Percentiles rank a stretch among this genome's conserved stretches.
These are phyloP conservation scores for Wickerhamiella kazuoi DNA, from an alignment of 805 yeast species.

Conservation along the genomic window DNA sequence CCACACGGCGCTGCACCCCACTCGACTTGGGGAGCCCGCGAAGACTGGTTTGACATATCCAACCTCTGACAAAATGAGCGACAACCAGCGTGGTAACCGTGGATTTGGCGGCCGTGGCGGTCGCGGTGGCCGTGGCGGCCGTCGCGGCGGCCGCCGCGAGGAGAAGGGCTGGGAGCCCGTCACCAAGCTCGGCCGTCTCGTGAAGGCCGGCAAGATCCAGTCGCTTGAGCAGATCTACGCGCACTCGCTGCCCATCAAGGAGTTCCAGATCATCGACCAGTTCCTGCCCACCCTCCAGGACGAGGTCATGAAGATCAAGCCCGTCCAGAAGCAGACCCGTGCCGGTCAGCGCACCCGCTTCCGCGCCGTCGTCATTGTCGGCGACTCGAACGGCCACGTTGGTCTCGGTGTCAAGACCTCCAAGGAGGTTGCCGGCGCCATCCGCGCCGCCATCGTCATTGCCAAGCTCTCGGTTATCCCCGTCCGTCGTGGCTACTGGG, in stretches of 20 bases:
- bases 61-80: not conserved
- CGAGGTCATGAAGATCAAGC: slow-evolving; percentile 99
- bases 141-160: slow-evolving; percentile 73
- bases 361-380: slow-evolving; percentile 99
- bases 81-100: slow-evolving; percentile 1
- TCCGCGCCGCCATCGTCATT: slow-evolving; percentile 98
- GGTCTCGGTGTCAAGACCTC: slow-evolving; percentile 99
- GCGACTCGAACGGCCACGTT: slow-evolving; percentile 99
- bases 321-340: slow-evolving; percentile 99
- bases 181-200: slow-evolving; percentile 99
- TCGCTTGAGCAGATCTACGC: slow-evolving; percentile 96
- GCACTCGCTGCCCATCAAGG: slow-evolving; percentile 99
- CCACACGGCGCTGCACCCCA: too few relatives aligned
- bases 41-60: too few relatives aligned
- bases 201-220: slow-evolving; percentile 94
- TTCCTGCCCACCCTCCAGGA: slow-evolving; percentile 91
- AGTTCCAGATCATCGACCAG: slow-evolving; percentile 95
- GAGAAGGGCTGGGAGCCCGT: slow-evolving; percentile 99
- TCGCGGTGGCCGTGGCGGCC: slow-evolving; percentile 32
- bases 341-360: slow-evolving; percentile 99
- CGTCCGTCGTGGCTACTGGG: slow-evolving; percentile 99
- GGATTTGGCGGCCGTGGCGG: slow-evolving; percentile 13
- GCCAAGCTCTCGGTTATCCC: slow-evolving; percentile 98
- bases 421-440: slow-evolving; percentile 99
- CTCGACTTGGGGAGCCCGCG: too few relatives aligned